Conservation (phyloP, 371 early-diverging fungal genomes). For the Lichtheimia ornata region DNA sequence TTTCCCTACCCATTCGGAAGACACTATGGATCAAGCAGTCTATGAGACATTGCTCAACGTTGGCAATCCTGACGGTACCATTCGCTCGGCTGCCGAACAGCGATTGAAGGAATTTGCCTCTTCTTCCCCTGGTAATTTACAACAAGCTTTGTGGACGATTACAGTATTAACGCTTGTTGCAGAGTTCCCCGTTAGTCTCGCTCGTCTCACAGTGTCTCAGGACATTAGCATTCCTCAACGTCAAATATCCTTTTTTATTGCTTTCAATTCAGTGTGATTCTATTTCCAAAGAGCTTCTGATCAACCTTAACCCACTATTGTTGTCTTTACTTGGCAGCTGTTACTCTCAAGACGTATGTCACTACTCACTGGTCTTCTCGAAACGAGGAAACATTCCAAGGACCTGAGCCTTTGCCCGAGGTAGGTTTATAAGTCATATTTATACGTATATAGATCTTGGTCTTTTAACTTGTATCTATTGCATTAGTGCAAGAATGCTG, state of each 20-base stretch:
- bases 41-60: constrained; percentile 72
- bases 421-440: constrained; percentile 17
- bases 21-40: constrained; percentile 73
- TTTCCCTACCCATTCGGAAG: too few species aligned
- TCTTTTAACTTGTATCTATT: neutral
- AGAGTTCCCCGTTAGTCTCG: constrained; percentile 70
- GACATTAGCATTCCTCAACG: constrained; percentile 69
- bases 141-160: neutral
- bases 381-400: constrained; percentile 59
- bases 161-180: neutral
- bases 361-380: constrained; percentile 78
- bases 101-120: constrained; percentile 67
- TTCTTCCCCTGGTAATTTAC: constrained; percentile 55
- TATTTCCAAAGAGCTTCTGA: neutral
- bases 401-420: constrained; percentile 57
- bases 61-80: constrained; percentile 66
- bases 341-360: constrained; percentile 77
- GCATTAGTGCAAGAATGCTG: constrained; percentile 46
- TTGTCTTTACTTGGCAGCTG: constrained; percentile 66
- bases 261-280: neutral
- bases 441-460: too few species aligned
- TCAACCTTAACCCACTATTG: constrained; percentile 30
- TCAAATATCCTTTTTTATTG: constrained; percentile 68
- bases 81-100: constrained; percentile 72
- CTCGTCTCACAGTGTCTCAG: constrained; percentile 66